Base-by-base conservation (phyloP, 768 basidiomycete species). In the Tremella fuciformis region DNA sequence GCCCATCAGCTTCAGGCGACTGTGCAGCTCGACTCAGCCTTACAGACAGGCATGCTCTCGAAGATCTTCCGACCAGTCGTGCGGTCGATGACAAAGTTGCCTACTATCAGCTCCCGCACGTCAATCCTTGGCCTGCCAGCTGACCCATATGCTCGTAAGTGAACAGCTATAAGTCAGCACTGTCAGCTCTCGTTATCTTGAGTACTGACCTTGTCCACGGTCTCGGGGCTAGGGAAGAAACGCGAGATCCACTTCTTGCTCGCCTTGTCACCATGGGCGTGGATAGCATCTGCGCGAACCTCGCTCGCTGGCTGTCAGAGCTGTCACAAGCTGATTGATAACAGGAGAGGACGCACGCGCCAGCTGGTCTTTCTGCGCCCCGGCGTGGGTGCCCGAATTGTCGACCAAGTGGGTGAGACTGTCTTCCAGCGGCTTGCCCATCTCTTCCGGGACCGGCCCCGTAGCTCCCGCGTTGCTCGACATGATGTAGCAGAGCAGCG, bases 1-100 rank as follows among this genome's bases (percentile, higher is more conserved):
- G 24, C 18, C 21, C n/a, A 18, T 46, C 55, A 57, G 16, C 21
- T 3, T 52, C 19, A 21, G 11, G 37, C 2, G 6, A 19, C n/a
- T 22, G 22, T 21, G 24, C 8, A 16, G 41, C 15, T 15, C 22
- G 13, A 42, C 11, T 55, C 8, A 39, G 24, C 60, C 71, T 51
- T 39, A 68, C 71, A 88, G 44, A 88, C 79, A 0, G 87, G 87
- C 87, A 88, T 88, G 29, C 80, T 80, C 78, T 88, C 87, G 58
- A 87, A 88, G 59, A 85, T 79, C 66, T 80, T 81, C 68, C 84
- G 78, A 0, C 76, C 77, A 0, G 76, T 74, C 29, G 54, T 22
- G 6, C 79, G 65, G 53, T 78, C 75, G 26, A 78, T 66, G 9
- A 79, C 77, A 57, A 66, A 77, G 67, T 76, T 77, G 18, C 74